Conservation (phyloP, 78 protist species). For the Chrysochromulina tobinii region DNA sequence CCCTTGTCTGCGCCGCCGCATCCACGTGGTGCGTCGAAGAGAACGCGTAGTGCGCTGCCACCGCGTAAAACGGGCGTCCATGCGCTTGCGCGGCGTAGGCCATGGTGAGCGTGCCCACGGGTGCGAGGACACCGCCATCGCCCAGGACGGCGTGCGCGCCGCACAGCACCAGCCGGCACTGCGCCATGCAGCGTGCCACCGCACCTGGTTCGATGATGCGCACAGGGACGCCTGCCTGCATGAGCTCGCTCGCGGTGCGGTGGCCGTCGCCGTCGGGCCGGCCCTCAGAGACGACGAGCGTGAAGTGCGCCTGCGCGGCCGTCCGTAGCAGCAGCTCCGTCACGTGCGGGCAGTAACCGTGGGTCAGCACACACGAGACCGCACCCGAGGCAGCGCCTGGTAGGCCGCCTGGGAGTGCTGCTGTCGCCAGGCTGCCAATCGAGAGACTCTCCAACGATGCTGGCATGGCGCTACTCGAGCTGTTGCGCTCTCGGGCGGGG, state of each 20-base stretch:
- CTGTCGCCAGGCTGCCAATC: too few species aligned
- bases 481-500: too few species aligned
- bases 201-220: neutral
- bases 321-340: neutral
- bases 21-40: neutral
- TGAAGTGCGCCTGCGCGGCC: neutral
- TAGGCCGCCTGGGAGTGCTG: too few species aligned
- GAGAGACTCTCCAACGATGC: too few species aligned
- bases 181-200: neutral
- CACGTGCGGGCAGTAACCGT: neutral
- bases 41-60: neutral
- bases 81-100: neutral
- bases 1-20: neutral
- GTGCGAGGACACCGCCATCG: neutral
- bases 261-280: neutral
- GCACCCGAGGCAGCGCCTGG: too few species aligned
- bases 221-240: neutral
- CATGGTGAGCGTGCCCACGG: neutral
- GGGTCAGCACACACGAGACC: neutral
- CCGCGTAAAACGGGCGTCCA: neutral
- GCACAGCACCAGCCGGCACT: neutral
- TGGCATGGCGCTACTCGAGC: too few species aligned
- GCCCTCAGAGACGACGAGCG: neutral
- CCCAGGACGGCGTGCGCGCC: neutral
- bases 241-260: neutral